These are phyloP conservation scores for Ajuga chamaepitys DNA, from an alignment of 257 asterid species.

Conservation along the genomic window DNA sequence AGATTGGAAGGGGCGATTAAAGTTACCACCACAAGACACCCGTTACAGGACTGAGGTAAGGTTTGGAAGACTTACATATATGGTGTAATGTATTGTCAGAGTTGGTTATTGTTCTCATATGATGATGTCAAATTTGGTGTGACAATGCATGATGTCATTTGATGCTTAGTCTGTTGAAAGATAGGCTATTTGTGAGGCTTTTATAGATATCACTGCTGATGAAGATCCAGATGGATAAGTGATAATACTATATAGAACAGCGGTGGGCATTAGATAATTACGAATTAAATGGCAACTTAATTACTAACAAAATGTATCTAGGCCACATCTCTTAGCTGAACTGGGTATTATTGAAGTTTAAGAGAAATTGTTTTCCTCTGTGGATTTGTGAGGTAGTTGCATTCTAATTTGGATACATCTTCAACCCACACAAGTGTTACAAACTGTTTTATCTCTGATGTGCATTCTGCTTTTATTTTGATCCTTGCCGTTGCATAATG, in stretches of 20 bases:
- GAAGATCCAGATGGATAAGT: background rate
- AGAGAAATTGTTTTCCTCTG: background rate
- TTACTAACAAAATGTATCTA: background rate
- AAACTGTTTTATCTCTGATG: too few species aligned
- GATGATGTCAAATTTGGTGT: background rate
- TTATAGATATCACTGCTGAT: background rate
- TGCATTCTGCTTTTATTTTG: too few species aligned
- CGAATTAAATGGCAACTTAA: background rate
- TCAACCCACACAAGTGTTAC: too few species aligned
- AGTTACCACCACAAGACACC: conserved; percentile 51
- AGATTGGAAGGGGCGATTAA: conserved; percentile 64
- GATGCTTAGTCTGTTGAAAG: background rate
- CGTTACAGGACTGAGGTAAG: conserved; percentile 71
- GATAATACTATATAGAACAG: background rate
- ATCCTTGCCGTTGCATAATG: too few species aligned
- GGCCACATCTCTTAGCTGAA: background rate
- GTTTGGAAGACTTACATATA: background rate
- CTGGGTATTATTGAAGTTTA: background rate
- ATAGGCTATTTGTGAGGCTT: background rate
- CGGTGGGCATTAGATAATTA: background rate
- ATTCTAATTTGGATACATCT: background rate
- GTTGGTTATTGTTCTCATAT: background rate
- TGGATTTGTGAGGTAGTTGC: background rate
- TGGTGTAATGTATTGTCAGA: background rate
- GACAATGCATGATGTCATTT: background rate